Percentiles rank a stretch among this genome's conserved stretches.
Evolutionary conservation across 208 protist genomes (phyloP).

Genomic region (Lotmaria passim): DNA sequence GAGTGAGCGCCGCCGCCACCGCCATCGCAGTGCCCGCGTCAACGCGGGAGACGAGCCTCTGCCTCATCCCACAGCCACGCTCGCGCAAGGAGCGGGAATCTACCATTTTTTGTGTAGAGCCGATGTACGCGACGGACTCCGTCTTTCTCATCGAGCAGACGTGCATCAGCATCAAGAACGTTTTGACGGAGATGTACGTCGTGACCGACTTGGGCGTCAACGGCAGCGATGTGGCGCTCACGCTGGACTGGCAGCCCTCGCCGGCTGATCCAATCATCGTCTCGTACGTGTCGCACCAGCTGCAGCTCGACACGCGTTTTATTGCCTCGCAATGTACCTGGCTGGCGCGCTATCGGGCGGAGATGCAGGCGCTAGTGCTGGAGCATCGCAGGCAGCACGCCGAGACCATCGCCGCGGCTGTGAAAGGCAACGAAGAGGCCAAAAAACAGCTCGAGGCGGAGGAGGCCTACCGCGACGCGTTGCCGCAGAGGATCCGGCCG

Average conservation of each 20-base stretch:
- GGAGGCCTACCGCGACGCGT: constrained; percentile 9
- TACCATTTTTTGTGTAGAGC: constrained; percentile 64
- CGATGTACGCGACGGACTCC: constrained; percentile 65
- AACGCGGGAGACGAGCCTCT: constrained; percentile 56
- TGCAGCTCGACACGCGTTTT: constrained; percentile 49
- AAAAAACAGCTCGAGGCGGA: constrained; percentile 14
- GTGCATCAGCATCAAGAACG: constrained; percentile 64
- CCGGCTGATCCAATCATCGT: constrained; percentile 53
- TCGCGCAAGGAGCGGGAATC: constrained; percentile 46
- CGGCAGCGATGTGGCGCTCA: constrained; percentile 44
- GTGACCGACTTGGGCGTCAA: constrained; percentile 41
- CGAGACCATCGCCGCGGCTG: constrained; percentile 16
- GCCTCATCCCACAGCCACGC: constrained; percentile 60
- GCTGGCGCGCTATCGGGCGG: constrained; percentile 59
- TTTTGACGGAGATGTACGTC: constrained; percentile 71
- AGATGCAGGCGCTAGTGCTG: constrained; percentile 56
- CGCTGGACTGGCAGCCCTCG: constrained; percentile 63
- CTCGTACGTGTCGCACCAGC: constrained; percentile 28
- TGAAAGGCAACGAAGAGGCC: constrained; percentile 26
- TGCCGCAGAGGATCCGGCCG: constrained; percentile 19
- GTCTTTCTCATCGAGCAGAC: constrained; percentile 71
- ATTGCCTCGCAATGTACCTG: constrained; percentile 48
- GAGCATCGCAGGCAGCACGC: constrained; percentile 22
- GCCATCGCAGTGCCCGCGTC: neutral
- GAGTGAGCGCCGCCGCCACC: too few species aligned